Conservation (phyloP, 257 asterid genomes). For the Thymus quinquecostatus region DNA sequence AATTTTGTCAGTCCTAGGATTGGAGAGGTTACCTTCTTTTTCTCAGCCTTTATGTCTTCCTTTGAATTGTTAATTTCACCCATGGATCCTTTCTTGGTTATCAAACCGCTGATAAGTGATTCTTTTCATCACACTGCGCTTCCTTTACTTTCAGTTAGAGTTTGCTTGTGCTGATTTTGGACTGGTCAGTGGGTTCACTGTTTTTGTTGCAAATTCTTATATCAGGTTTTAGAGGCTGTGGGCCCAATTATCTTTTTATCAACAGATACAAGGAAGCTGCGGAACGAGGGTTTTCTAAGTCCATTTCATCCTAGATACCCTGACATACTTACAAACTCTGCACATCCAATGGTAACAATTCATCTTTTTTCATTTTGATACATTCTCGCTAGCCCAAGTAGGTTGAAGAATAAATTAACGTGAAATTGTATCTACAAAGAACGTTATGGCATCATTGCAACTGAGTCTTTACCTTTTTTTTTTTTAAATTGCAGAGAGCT, state of each 20-base stretch:
- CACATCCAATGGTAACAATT: conserved; percentile 90
- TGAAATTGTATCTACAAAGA: conserved; percentile 21
- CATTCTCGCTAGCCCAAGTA: conserved; percentile 13
- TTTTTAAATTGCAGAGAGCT: conserved; percentile 72
- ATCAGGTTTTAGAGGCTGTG: conserved; percentile 96
- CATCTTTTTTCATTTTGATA: conserved; percentile 29
- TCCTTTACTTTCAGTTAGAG: conserved; percentile 26
- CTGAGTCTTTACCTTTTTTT: conserved; percentile 25
- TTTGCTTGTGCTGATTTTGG: conserved; percentile 20
- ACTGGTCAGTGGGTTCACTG: conserved; percentile 20
- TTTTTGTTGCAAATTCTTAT: conserved; percentile 25
- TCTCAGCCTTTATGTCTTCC: conserved; percentile 24
- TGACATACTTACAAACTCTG: conserved; percentile 97
- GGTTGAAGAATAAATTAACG: conserved; percentile 19
- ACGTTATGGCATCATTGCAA: conserved; percentile 19
- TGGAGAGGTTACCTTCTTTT: conserved; percentile 76
- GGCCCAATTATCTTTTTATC: conserved; percentile 95
- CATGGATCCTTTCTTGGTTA: conserved; percentile 4
- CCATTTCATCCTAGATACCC: conserved; percentile 99
- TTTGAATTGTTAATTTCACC: conserved; percentile 25
- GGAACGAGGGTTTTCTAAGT: conserved; percentile 96
- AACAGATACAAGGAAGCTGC: conserved; percentile 92
- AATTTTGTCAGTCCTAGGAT: conserved; percentile 99
- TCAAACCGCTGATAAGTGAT: conserved; percentile 11
- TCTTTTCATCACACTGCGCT: conserved; percentile 18